Conservation (phyloP, 345 rosid species). For the Fremontodendron californicum region DNA sequence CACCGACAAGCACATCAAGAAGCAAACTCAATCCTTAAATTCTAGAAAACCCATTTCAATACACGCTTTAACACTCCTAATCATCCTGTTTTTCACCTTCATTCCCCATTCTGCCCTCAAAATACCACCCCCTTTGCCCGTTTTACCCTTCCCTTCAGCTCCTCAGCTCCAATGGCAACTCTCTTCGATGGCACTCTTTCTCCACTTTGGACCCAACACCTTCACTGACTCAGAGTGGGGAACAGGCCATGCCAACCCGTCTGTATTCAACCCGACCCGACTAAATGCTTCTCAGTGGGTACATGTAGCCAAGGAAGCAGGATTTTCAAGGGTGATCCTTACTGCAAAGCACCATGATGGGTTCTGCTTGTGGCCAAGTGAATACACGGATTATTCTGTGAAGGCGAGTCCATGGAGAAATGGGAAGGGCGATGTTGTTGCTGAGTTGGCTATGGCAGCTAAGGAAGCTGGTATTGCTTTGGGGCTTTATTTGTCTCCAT, state of each 20-base stretch:
- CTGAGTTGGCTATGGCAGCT: constrained; percentile 63
- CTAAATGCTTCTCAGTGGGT: constrained; percentile 84
- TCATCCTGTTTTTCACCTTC: constrained; percentile 11
- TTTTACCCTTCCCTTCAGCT: constrained; percentile 69
- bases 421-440: constrained; percentile 73
- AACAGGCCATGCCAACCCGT: constrained; percentile 60
- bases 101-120: constrained; percentile 29
- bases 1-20: background rate
- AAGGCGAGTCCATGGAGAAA: constrained; percentile 57
- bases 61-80: background rate
- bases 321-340: constrained; percentile 67
- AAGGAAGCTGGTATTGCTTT: constrained; percentile 49
- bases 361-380: constrained; percentile 88
- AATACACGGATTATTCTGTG: constrained; percentile 72
- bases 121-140: constrained; percentile 74
- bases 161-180: constrained; percentile 87
- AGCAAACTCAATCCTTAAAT: background rate
- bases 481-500: constrained; percentile 83
- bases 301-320: constrained; percentile 60
- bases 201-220: constrained; percentile 90
- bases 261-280: constrained; percentile 57
- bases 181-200: constrained; percentile 62
- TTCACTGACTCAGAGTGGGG: constrained; percentile 94
- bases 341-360: constrained; percentile 97
- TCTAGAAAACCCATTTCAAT: constrained; percentile 6